Base-by-base conservation (phyloP, 2,329 filamentous ascomycete genomes). In the Plenodomus biglobosus region DNA sequence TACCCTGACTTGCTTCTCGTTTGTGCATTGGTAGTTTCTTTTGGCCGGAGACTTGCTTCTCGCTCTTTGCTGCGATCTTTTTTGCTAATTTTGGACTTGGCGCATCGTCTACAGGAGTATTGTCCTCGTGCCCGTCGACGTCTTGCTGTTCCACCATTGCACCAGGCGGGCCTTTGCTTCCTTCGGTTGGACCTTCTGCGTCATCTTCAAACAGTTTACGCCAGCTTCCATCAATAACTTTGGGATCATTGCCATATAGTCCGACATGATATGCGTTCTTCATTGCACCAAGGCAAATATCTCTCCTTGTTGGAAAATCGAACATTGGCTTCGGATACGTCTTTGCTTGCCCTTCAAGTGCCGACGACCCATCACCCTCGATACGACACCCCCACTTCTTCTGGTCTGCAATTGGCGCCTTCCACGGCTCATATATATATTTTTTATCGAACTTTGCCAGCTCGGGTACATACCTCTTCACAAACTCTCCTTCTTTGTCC, bases 371-470 rank as follows among this genome's bases (percentile, higher is more conserved):
- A 53, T 72, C 57, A 0, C 82, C 83, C 38, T 75, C 80, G 44
- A 88, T 73, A 16, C 81, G 65, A 42, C 88, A 85, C 0, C 84
- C 81, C 47, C 86, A 88, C 61, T 79, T 83, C 66, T 82, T 87
- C 73, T 89, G 84, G 47, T 90, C 87, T 17, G 71, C 72, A 34
- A 85, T 77, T 1, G 84, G 84, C 36, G 87, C 86, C 64, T 86
- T 90, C 84, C 86, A 88, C 5, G 88, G 88, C 75, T 92, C 87
- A 57, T 90, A 92, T 24, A 92, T 89, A 61, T 81, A 89, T 69
- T 87, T 90, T 44, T 79, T 78, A 13, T 85, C 78, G 53, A 86
- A 76, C 0, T 77, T 61, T 48, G 72, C 76, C 34, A 91, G 72
- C 68, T 91, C 87, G 0, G 88, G 87, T 0, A 87, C 81, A 70